phyloP scores from a whole-genome alignment of 306 rosid genomes.

The Malus orientalis region DNA sequence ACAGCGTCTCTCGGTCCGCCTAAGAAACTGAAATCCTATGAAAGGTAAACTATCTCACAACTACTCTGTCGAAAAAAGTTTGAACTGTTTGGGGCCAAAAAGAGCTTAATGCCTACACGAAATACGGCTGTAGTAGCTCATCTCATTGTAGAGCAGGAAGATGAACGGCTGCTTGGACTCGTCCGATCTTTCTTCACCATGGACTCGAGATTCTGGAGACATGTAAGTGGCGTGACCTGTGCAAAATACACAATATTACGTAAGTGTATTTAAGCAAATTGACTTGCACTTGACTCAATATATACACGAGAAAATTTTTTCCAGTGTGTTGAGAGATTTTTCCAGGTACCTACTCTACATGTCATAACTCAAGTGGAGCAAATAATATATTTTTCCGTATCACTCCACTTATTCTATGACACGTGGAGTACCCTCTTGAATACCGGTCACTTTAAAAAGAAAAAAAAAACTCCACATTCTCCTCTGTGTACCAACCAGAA shows the following conservation, averaged over 20 bases:
- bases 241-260: slow-evolving; percentile 10
- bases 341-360: too few relatives aligned
- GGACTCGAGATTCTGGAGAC: slow-evolving; percentile 68
- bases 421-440: too few relatives aligned
- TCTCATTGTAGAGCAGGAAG: slow-evolving; percentile 33
- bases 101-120: background rate
- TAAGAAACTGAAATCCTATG: background rate
- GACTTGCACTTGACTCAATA: background rate
- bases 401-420: too few relatives aligned
- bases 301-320: background rate
- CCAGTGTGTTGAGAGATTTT: too few relatives aligned
- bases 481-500: background rate
- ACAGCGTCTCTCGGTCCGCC: background rate
- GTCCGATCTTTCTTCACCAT: slow-evolving; percentile 47
- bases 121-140: background rate
- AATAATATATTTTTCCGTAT: too few relatives aligned
- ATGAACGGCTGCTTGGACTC: slow-evolving; percentile 32
- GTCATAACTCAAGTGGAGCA: too few relatives aligned
- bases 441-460: too few relatives aligned
- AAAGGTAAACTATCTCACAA: background rate
- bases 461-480: too few relatives aligned
- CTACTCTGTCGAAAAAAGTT: background rate
- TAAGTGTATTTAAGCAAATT: background rate
- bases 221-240: slow-evolving; percentile 63
- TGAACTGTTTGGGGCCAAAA: background rate